Base-by-base conservation (phyloP, 805 yeast species). In the Priceomyces melissophilus region DNA sequence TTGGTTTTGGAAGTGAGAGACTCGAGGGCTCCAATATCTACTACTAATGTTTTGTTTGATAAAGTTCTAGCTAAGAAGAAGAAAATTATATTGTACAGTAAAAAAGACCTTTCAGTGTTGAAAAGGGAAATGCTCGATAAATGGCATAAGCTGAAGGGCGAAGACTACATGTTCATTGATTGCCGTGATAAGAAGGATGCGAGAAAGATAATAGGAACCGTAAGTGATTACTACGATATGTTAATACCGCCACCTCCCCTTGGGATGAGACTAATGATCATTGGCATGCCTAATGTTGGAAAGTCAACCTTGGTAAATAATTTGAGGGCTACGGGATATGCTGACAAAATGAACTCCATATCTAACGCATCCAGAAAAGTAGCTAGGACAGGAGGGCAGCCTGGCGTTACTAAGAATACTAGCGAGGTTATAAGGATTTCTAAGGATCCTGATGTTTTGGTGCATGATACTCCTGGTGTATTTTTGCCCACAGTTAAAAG, bases 271-370 rank as follows among this genome's bases (percentile, higher is more conserved):
- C 61, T 86, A 42, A 69, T 90, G 69, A 78, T 91, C 34, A 81
- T 84, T 5, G 99, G 99, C 0, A 86, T 93, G 93, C 99, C 99
- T 1, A 93, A 93, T 58, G 95, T 89, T n/a, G 99, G 99, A 0
- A 93, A 93, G 61, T 85, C 96, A 10, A 84, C 96, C 0, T 58
- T 93, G 36, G 83, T 90, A 20, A 93, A 93, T 54, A 71, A 83
- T 0, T 63, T 90, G 38, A 64, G 96, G 43, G 65, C 64, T 6
- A 64, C 62, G 11, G 71, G 74, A 2, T 61, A 56, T 37, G 54
- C 60, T 1, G 44, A 54, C 5, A 53, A 50, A 27, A 39, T 46
- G 39, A 41, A 40, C 38, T 38, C 58, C n/a, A 56, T 69, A 1
- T 71, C 76, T 3, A 55, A 63, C 7, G 57, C 54, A 37, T 57